These are phyloP conservation scores for Cercospora janseana DNA, from an alignment of 2,329 filamentous ascomycete genomes.

Conservation along the genomic window DNA sequence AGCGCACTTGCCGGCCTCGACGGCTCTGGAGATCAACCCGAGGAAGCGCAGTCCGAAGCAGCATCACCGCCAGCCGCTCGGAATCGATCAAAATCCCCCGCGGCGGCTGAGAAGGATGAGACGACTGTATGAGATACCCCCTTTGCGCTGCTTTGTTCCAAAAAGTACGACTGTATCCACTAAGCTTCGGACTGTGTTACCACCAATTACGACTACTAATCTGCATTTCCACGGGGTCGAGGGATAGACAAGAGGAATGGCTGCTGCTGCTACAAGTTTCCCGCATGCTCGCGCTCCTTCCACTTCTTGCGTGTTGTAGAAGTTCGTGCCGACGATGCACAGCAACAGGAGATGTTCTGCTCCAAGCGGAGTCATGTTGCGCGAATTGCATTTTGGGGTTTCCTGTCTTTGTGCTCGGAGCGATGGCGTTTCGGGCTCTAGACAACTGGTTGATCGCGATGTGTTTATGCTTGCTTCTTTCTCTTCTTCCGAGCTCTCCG, in stretches of 20 bases:
- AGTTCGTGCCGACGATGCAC: slow-evolving; percentile 14
- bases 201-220: slow-evolving; percentile 26
- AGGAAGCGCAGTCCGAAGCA: slow-evolving; percentile 55
- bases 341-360: slow-evolving; percentile 15
- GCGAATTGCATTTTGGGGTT: slow-evolving; percentile 16
- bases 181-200: slow-evolving; percentile 25
- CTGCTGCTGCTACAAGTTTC: slow-evolving; percentile 11
- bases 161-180: slow-evolving; percentile 28
- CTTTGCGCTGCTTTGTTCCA: slow-evolving; percentile 23
- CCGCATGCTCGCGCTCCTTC: slow-evolving; percentile 4
- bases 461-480: slow-evolving; percentile 19
- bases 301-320: slow-evolving; percentile 16
- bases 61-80: slow-evolving; percentile 35
- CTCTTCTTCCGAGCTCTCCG: slow-evolving; percentile 15
- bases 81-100: slow-evolving; percentile 32
- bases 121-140: slow-evolving; percentile 34
- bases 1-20: slow-evolving; percentile 56
- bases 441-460: slow-evolving; percentile 18
- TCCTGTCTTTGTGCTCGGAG: slow-evolving; percentile 11
- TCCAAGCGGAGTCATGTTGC: not conserved
- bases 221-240: slow-evolving; percentile 16
- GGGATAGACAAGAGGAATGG: slow-evolving; percentile 15
- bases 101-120: slow-evolving; percentile 32
- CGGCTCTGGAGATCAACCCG: slow-evolving; percentile 57
- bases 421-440: slow-evolving; percentile 22